Evolutionary conservation across 2,329 filamentous ascomycete genomes (phyloP), one percentile per base, ranked within the genome.

Genomic region (Dissoconium aciculare): DNA sequence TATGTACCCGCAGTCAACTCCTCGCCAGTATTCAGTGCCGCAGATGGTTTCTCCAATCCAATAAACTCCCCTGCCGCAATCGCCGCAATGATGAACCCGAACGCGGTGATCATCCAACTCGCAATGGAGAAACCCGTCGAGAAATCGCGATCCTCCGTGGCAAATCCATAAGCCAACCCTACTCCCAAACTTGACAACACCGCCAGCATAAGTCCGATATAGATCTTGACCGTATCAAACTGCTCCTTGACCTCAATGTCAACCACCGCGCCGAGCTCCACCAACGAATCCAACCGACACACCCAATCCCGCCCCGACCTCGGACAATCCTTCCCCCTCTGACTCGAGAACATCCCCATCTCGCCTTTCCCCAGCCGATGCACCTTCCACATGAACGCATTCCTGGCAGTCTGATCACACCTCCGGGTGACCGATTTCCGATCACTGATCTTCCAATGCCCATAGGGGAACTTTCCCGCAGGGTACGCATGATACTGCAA

Each of bases 1-100:
- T 23, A 8, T n/a, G 19, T 23, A n/a, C n/a, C 19, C 19, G 19
- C 19, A 8, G 19, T 8, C 19, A 23, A 23, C 19, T 23, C 19
- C 19, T 23, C 19, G 8, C 19, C 19, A 23, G 19, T n/a, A 8
- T 23, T 8, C 28, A 40, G 26, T 10, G 36, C 38, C 23, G 36
- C 36, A 8, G 32, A 38, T 8, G 38, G 38, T 12, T 26, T 34
- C 8, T 40, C 38, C 6, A 40, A 17, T 4, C 38, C 38, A 13
- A 40, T 26, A 19, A 38, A 38, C 26, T 40, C 38, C 13, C 38
- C 36, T 2, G 38, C 38, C 3, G 39, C 39, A n/a, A 37, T 28
- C 1, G 39, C 35, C 6, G 39, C 39, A n/a, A 37, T 37, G n/a
- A 41, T 31, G 32, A 41, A 41, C 0, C 39, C 39, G n/a, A 37